Evolutionary conservation across 1,284 basidiomycete genomes (phyloP), one percentile per base, ranked within the genome.

Genomic region (Naganishia cerealis): DNA sequence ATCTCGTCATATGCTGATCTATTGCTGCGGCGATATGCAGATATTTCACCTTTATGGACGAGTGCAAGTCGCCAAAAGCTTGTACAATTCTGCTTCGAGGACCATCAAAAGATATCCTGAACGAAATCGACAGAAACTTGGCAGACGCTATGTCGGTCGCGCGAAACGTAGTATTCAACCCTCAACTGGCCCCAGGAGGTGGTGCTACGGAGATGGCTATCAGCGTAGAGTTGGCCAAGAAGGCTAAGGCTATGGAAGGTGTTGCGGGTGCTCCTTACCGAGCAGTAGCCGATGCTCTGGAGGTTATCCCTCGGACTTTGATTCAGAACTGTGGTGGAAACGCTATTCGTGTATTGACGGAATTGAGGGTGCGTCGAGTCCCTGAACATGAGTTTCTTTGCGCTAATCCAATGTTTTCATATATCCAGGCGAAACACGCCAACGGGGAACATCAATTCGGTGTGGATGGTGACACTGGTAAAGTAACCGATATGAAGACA

Each of bases 141-240:
- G 93, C 94, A 0, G 96, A 99, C 75, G 95, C 95, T 52, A 98
- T 99, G 91, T 88, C 90, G 29, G 94, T 98, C 53, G 95, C 95
- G 0, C 88, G 95, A 40, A 99, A 98, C 75, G 95, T 94, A 50
- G 89, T 97, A 69, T 98, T 99, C 84, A 91, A 98, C 83, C 95
- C 95, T 0, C 81, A 85, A 15, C 87, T 99, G 24, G 90, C 90
- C 0, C 95, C 95, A 0, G 94, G 95, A 16, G 94, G 95, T 26
- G 95, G 95, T 54, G 95, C 95, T 15, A 96, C 93, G 1, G 95
- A 99, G 83, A 97, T 99, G 93, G 95, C 94, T 0, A 89, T 99
- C 79, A 89, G 88, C 52, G 92, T 96, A 3, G 92, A 90, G 0
- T 82, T 99, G 69, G 88, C 90, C n/a, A 86, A 88, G 46, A 91